These are phyloP conservation scores for Phytophthora citrophthora DNA, from an alignment of 352 stramenopile genomes.

Conservation along the genomic window DNA sequence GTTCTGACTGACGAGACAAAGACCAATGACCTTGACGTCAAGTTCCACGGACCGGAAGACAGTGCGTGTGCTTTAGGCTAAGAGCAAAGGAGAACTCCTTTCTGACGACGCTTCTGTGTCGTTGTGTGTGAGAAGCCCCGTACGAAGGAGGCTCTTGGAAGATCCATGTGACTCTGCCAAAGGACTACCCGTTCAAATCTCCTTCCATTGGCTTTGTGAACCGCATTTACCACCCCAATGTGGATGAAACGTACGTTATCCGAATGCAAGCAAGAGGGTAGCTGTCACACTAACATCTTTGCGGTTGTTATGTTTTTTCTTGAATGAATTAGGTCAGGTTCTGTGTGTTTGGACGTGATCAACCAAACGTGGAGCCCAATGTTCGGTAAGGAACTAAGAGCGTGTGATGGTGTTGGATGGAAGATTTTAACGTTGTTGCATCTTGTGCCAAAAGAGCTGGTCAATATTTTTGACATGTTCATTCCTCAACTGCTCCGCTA, in stretches of 20 bases:
- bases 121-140: constrained; percentile 60
- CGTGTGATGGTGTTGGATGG: neutral
- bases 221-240: constrained; percentile 94
- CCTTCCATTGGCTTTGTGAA: constrained; percentile 94
- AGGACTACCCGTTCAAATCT: constrained; percentile 94
- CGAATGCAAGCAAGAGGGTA: neutral
- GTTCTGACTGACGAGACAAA: constrained; percentile 84
- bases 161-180: constrained; percentile 92
- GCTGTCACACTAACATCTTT: too few relatives aligned
- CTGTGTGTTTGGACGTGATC: constrained; percentile 94
- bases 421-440: constrained; percentile 9
- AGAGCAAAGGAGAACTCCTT: neutral
- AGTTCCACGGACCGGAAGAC: constrained; percentile 86
- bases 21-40: constrained; percentile 85
- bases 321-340: constrained; percentile 73
- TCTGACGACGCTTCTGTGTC: constrained; percentile 15
- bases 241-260: constrained; percentile 89
- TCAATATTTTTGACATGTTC: constrained; percentile 95
- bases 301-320: too few relatives aligned
- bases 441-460: constrained; percentile 65
- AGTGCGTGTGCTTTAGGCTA: constrained; percentile 48
- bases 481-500: constrained; percentile 93
- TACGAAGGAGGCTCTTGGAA: constrained; percentile 94
- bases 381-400: constrained; percentile 69
- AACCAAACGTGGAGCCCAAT: constrained; percentile 96